These are phyloP conservation scores for Gonapodya prolifera DNA, from an alignment of 192 early-diverging fungal species.

Conservation along the genomic window DNA sequence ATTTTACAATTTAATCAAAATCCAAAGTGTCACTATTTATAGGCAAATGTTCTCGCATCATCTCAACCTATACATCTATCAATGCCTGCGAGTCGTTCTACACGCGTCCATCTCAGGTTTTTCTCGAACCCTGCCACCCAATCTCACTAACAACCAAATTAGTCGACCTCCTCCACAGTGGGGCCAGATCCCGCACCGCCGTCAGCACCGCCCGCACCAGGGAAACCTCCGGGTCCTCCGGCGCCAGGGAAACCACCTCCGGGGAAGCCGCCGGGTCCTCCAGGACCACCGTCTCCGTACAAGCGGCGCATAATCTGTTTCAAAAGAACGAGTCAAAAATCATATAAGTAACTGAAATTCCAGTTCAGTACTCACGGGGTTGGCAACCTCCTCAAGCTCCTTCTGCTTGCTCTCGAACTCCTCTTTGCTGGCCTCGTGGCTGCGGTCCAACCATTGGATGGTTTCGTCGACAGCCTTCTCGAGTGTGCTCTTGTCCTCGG, in stretches of 20 bases:
- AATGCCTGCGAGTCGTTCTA: too few relatives aligned
- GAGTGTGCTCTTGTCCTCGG: slow-evolving; percentile 82
- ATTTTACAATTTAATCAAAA: too few relatives aligned
- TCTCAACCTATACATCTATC: too few relatives aligned
- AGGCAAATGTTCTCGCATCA: too few relatives aligned
- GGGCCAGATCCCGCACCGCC: slow-evolving; percentile 31
- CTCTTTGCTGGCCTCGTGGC: slow-evolving; percentile 93
- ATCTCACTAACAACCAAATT: too few relatives aligned
- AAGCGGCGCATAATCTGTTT: slow-evolving; percentile 95
- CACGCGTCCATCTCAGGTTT: too few relatives aligned
- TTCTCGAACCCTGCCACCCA: too few relatives aligned
- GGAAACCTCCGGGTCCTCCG: too few relatives aligned
- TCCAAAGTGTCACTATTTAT: too few relatives aligned
- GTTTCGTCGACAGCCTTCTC: slow-evolving; percentile 70
- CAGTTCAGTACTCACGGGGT: too few relatives aligned
- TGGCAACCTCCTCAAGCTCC: slow-evolving; percentile 83
- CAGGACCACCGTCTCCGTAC: slow-evolving; percentile 60
- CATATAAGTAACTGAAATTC: too few relatives aligned
- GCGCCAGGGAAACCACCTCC: slow-evolving; percentile 58
- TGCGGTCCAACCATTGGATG: slow-evolving; percentile 89
- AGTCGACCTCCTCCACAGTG: slow-evolving; percentile 50
- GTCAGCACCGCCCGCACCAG: slow-evolving; percentile 33
- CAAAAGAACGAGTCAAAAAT: too few relatives aligned
- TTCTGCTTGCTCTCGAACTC: slow-evolving; percentile 93
- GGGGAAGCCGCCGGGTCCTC: slow-evolving; percentile 39